phyloP scores from a whole-genome alignment of 2,329 filamentous ascomycete species.

The Paraphaeosphaeria sporulosa region DNA sequence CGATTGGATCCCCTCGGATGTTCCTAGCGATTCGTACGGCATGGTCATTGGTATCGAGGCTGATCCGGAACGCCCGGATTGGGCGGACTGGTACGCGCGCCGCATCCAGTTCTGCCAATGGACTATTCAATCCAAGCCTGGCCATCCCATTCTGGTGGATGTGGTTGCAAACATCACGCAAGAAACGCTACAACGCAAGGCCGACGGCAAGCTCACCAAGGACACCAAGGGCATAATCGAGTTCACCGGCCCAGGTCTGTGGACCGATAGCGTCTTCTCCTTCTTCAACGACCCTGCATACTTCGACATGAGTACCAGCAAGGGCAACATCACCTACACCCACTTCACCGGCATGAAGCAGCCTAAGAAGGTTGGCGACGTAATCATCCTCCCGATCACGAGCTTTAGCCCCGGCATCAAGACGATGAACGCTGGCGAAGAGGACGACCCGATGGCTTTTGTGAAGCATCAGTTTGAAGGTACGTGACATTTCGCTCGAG shows the following conservation, averaged over 20 bases:
- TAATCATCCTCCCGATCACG: slow-evolving; percentile 92
- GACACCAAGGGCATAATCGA: slow-evolving; percentile 84
- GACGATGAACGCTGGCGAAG: slow-evolving; percentile 89
- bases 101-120: slow-evolving; percentile 98
- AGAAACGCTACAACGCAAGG: slow-evolving; percentile 78
- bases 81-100: slow-evolving; percentile 94
- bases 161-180: slow-evolving; percentile 86
- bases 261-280: slow-evolving; percentile 90
- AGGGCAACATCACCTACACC: slow-evolving; percentile 79
- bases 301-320: slow-evolving; percentile 79
- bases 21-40: slow-evolving; percentile 80
- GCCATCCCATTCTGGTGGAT: slow-evolving; percentile 89
- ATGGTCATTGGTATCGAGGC: slow-evolving; percentile 95
- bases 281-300: slow-evolving; percentile 93
- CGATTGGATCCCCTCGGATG: slow-evolving; percentile 83
- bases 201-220: slow-evolving; percentile 67
- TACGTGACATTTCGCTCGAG: slow-evolving; percentile 53
- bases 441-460: slow-evolving; percentile 94
- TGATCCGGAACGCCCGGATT: slow-evolving; percentile 90
- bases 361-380: slow-evolving; percentile 89
- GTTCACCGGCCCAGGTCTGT: slow-evolving; percentile 91
- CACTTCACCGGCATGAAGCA: slow-evolving; percentile 89
- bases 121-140: slow-evolving; percentile 96
- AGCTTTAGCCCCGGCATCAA: slow-evolving; percentile 94
- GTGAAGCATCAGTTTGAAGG: slow-evolving; percentile 97